Evolutionary conservation across 306 rosid genomes (phyloP).

Genomic region (Lathyrus tuberosus): DNA sequence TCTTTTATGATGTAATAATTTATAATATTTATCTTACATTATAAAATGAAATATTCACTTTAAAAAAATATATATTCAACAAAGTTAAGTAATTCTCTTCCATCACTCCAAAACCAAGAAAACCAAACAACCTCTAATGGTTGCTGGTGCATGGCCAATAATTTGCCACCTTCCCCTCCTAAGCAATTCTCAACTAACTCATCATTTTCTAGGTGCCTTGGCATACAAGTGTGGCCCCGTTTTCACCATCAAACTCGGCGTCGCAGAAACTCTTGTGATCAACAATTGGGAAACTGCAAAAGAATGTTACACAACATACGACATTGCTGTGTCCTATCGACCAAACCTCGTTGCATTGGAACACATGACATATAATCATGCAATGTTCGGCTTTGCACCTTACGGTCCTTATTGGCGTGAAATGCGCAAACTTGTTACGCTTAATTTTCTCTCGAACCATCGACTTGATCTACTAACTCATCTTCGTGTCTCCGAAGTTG

Average conservation of each 20-base stretch:
- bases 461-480: background rate
- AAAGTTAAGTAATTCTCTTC: background rate
- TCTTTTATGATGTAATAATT: no score
- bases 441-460: conserved; percentile 18
- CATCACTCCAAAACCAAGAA: background rate
- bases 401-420: conserved; percentile 31
- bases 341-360: background rate
- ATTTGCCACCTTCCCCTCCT: conserved; percentile 29
- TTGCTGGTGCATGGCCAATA: conserved; percentile 26
- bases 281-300: conserved; percentile 22
- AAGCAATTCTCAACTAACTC: background rate
- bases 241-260: conserved; percentile 16
- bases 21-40: no score
- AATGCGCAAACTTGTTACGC: background rate
- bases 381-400: conserved; percentile 30
- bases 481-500: conserved; percentile 3
- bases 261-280: background rate
- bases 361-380: conserved; percentile 23
- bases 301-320: conserved; percentile 31
- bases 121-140: conserved; percentile 11
- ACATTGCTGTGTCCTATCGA: background rate
- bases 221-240: conserved; percentile 19
- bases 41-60: no score
- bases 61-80: no score
- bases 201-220: conserved; percentile 3